phyloP scores from a whole-genome alignment of 2,329 filamentous ascomycete genomes.

The Cucurbitaria berberidis region DNA sequence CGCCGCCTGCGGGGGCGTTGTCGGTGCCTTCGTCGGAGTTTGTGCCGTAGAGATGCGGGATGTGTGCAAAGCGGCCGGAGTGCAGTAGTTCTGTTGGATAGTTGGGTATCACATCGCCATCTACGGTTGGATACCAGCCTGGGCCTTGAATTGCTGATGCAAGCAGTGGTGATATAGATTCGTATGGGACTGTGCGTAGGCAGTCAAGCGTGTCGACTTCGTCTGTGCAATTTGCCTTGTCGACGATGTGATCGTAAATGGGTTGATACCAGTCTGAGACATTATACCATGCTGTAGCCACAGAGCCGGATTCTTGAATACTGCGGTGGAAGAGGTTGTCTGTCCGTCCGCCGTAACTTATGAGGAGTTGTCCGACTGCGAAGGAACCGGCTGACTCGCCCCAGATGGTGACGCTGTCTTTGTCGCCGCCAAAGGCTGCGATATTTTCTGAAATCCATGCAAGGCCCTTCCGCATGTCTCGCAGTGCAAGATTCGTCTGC shows the following conservation, averaged over 20 bases:
- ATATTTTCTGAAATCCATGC: slow-evolving; percentile 56
- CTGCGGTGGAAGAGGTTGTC: slow-evolving; percentile 46
- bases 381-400: slow-evolving; percentile 55
- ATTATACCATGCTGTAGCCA: slow-evolving; percentile 49
- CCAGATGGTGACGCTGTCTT: slow-evolving; percentile 54
- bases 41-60: slow-evolving; percentile 68
- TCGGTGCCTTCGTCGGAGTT: slow-evolving; percentile 71
- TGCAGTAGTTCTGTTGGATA: slow-evolving; percentile 62
- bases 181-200: slow-evolving; percentile 67
- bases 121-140: slow-evolving; percentile 56
- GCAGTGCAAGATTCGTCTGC: slow-evolving; percentile 38
- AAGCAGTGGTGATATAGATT: slow-evolving; percentile 62
- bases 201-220: slow-evolving; percentile 50
- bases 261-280: slow-evolving; percentile 58
- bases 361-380: slow-evolving; percentile 45
- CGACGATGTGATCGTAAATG: slow-evolving; percentile 44
- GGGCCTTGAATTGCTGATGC: slow-evolving; percentile 49
- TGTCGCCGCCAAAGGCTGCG: slow-evolving; percentile 51
- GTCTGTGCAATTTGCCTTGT: slow-evolving; percentile 64
- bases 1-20: slow-evolving; percentile 60
- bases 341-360: slow-evolving; percentile 44
- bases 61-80: slow-evolving; percentile 65
- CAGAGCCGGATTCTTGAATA: slow-evolving; percentile 48
- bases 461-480: slow-evolving; percentile 55
- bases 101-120: slow-evolving; percentile 63